Evolutionary conservation across 2,329 filamentous ascomycete genomes (phyloP).

Genomic region (Aspergillus flavus): DNA sequence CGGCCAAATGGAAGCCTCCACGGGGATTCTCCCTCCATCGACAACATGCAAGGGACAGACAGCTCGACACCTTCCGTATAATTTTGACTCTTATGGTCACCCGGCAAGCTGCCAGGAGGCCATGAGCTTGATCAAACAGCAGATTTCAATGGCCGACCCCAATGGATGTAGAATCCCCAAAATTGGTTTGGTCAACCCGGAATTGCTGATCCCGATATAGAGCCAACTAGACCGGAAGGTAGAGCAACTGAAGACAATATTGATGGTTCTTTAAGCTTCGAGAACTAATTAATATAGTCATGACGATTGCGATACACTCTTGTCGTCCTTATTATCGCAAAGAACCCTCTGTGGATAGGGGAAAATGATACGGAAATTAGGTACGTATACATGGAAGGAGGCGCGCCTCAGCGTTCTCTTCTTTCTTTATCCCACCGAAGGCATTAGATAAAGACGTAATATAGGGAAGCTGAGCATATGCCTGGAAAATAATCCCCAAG

Average conservation of each 20-base stretch:
- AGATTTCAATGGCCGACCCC: conserved; percentile 7
- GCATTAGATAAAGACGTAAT: too few relatives aligned
- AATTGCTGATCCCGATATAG: background rate
- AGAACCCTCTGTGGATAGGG: background rate
- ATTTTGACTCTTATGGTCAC: conserved; percentile 3
- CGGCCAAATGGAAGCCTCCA: conserved; percentile 3
- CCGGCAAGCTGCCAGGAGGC: conserved; percentile 16
- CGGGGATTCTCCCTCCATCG: background rate
- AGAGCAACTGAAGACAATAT: background rate
- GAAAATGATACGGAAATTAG: background rate
- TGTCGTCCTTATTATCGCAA: background rate
- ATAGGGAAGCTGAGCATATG: background rate
- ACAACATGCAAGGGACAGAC: conserved; percentile 18
- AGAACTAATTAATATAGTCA: background rate
- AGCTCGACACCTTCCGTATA: background rate
- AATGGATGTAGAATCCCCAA: background rate
- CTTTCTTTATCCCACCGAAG: background rate
- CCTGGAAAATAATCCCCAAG: background rate
- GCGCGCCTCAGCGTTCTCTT: background rate
- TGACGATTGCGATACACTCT: background rate
- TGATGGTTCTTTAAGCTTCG: background rate
- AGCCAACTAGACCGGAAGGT: background rate
- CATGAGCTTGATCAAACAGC: conserved; percentile 24
- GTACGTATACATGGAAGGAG: background rate
- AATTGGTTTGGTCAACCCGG: background rate